phyloP scores from a whole-genome alignment of 768 basidiomycete species.

The Clitopilus hobsonii region DNA sequence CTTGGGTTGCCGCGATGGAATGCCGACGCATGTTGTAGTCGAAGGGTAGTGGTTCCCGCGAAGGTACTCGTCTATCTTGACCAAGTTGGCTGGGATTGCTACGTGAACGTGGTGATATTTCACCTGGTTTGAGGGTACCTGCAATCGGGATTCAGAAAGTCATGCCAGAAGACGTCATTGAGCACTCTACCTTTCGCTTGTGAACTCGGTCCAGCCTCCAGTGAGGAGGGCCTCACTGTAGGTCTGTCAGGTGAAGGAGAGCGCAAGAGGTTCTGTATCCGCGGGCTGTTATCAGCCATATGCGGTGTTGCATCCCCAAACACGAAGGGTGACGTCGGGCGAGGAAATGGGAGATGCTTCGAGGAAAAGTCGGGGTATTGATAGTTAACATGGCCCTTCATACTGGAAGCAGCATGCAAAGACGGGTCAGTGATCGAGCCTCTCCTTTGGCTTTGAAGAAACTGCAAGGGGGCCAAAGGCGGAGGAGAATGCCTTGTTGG shows the following conservation, averaged over 20 bases:
- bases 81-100: slow-evolving; percentile 9
- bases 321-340: slow-evolving; percentile 63
- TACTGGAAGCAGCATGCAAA: slow-evolving; percentile 52
- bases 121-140: slow-evolving; percentile 24
- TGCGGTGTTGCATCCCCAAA: slow-evolving; percentile 61
- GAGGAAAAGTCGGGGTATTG: slow-evolving; percentile 13
- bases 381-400: slow-evolving; percentile 21
- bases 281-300: slow-evolving; percentile 30
- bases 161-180: slow-evolving; percentile 3
- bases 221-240: neutral
- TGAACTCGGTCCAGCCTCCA: slow-evolving; percentile 2
- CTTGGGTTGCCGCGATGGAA: slow-evolving; percentile 60
- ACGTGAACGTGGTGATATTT: slow-evolving; percentile 3
- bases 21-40: slow-evolving; percentile 72
- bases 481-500: slow-evolving; percentile 45
- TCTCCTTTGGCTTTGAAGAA: slow-evolving; percentile 74
- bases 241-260: slow-evolving; percentile 44
- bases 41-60: slow-evolving; percentile 45
- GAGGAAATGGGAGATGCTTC: slow-evolving; percentile 37
- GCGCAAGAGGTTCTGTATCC: slow-evolving; percentile 56
- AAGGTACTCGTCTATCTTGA: slow-evolving; percentile 19
- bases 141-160: slow-evolving; percentile 6
- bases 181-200: slow-evolving; percentile 6
- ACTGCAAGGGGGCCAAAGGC: slow-evolving; percentile 72
- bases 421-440: slow-evolving; percentile 84